Evolutionary conservation across 2,329 filamentous ascomycete species (phyloP), one percentile per base, ranked within the genome.

Genomic region (Paecilomyces dactylethromorphus): DNA sequence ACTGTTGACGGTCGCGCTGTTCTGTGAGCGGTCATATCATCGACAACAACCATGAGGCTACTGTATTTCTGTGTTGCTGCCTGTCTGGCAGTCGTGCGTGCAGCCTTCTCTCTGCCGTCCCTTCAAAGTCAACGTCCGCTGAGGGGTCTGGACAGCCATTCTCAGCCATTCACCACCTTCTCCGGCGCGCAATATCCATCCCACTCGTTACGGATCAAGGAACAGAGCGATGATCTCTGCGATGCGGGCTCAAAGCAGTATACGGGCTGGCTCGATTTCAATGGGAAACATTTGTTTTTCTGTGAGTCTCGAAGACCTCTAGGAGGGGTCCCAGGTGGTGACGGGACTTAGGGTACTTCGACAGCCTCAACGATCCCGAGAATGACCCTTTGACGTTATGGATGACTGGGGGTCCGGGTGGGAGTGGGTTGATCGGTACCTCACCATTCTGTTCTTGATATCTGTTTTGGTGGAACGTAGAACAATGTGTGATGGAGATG

Each of bases 211-310:
- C 63, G 67, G 2, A 70, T 70, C 53, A 64, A 62, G 22, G 56
- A 66, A 51, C 66, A 70, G 54, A 68, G 61, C 33, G 66, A 69
- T 35, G 58, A 60, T 15, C 39, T 70, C 18, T 70, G 68, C 49
- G 57, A 62, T 5, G 67, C 68, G 3, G 65, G 63, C 15, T 69
- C 68, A 3, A 54, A 58, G 31, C 68, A 70, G 31, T 70, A 67
- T 57, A 70, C 68, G 0, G 68, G 67, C 8, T 70, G 67, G 68
- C 54, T 70, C 2, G 67, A 69, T 35, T 58, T 65, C 0, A 62
- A 63, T 15, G 13, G 32, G 32, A 33, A 15, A 33, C 32, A 33
- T 15, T 33, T 33, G 11, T 15, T 33, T 33, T 33, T 33, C 32
- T 33, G 32, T 12, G 32, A 33, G 32, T 15, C 8, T 4, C 13